These are phyloP conservation scores for Gamarada debralockiae DNA, from an alignment of 495 filamentous ascomycete genomes.

Conservation along the genomic window DNA sequence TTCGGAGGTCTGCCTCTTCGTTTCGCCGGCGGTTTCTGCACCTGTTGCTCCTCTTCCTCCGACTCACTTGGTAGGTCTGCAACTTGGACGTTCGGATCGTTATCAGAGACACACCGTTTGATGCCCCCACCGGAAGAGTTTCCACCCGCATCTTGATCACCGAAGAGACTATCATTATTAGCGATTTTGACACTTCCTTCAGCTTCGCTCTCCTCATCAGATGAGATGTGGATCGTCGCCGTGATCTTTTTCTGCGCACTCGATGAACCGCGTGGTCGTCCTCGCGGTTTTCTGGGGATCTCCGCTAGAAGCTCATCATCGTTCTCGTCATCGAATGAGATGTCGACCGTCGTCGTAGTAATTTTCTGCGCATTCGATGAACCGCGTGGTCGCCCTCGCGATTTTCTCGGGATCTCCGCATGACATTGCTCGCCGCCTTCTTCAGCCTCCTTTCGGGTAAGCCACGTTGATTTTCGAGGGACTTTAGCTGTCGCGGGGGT, in stretches of 20 bases:
- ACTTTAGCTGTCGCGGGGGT: slow-evolving; percentile 9
- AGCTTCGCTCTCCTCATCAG: slow-evolving; percentile 9
- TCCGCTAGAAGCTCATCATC: background rate
- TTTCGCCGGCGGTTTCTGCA: slow-evolving; percentile 8
- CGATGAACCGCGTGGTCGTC: background rate
- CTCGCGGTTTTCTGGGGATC: background rate
- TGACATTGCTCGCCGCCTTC: slow-evolving; percentile 1
- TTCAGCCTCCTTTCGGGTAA: slow-evolving; percentile 17
- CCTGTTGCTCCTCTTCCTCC: slow-evolving; percentile 1
- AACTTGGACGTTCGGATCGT: slow-evolving; percentile 1
- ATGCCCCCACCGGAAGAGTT: background rate
- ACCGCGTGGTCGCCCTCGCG: background rate
- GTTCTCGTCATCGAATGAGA: background rate
- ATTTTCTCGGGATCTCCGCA: slow-evolving; percentile 5
- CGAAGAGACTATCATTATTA: slow-evolving; percentile 21
- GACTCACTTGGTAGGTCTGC: background rate
- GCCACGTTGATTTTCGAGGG: slow-evolving; percentile 19
- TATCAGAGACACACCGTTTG: background rate
- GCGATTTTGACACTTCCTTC: slow-evolving; percentile 3
- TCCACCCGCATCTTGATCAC: slow-evolving; percentile 12
- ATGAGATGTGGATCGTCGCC: slow-evolving; percentile 6
- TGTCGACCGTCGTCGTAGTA: background rate
- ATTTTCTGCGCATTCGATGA: background rate
- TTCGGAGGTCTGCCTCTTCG: slow-evolving; percentile 19
- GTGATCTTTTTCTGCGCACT: background rate